Percentiles rank a stretch among this genome's conserved stretches.
Evolutionary conservation across 805 yeast genomes (phyloP).

Genomic region (Zygotorulaspora chibaensis): DNA sequence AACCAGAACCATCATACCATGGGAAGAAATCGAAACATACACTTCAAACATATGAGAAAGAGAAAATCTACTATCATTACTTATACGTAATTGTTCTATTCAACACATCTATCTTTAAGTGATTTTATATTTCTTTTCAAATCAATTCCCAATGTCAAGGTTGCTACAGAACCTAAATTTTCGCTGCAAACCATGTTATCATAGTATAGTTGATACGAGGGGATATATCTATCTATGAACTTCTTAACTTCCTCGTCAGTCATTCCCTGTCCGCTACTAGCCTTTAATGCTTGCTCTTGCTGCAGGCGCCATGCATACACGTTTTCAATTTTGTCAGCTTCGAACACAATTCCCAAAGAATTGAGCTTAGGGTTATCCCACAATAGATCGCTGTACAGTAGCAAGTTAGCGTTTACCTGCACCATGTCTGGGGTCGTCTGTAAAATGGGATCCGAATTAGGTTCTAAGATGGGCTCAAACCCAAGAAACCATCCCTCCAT

Average conservation of each 20-base stretch:
- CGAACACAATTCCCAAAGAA: conserved; percentile 59
- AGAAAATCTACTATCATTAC: not conserved
- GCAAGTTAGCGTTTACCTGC: conserved; percentile 50
- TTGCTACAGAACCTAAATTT: conserved; percentile 26
- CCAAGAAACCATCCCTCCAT: conserved; percentile 97
- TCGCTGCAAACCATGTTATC: conserved; percentile 38
- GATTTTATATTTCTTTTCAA: conserved; percentile 23
- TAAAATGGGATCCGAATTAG: conserved; percentile 18
- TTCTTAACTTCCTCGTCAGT: conserved; percentile 57
- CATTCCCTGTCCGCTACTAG: conserved; percentile 69
- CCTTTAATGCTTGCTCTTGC: conserved; percentile 39
- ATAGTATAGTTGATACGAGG: conserved; percentile 71
- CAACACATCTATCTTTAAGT: conserved; percentile 11
- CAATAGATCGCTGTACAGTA: conserved; percentile 42
- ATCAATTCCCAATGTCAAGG: conserved; percentile 32
- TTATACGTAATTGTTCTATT: conserved; percentile 3
- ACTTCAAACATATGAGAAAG: conserved; percentile 6
- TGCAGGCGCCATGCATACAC: conserved; percentile 78
- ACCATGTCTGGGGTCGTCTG: conserved; percentile 30
- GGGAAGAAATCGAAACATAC: conserved; percentile 26
- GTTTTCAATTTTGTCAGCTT: conserved; percentile 53
- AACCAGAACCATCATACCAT: conserved; percentile 29
- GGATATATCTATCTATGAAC: conserved; percentile 85
- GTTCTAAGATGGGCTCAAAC: conserved; percentile 43
- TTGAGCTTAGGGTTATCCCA: conserved; percentile 46